Evolutionary conservation across 805 yeast genomes (phyloP).

Genomic region (Nakazawaea ishiwadae): DNA sequence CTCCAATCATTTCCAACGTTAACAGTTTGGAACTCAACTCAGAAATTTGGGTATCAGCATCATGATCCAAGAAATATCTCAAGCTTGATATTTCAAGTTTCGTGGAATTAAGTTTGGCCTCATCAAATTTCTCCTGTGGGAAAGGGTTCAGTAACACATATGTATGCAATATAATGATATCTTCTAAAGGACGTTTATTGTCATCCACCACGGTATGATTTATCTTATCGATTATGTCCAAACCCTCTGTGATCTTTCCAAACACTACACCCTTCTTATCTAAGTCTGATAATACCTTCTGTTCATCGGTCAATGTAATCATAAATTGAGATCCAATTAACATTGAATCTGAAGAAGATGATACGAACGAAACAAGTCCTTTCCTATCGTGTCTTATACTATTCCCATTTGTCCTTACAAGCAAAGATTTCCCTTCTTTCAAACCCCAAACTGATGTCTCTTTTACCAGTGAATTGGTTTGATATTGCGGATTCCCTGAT

Average conservation of each 20-base stretch:
- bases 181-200: constrained; percentile 36
- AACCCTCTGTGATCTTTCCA: constrained; percentile 50
- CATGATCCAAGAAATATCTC: constrained; percentile 23
- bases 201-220: constrained; percentile 36
- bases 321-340: constrained; percentile 31
- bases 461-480: constrained; percentile 21
- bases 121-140: constrained; percentile 23
- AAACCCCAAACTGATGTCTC: constrained; percentile 30
- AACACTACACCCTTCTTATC: constrained; percentile 28
- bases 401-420: constrained; percentile 18
- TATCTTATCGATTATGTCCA: constrained; percentile 37
- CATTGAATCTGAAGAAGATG: constrained; percentile 11
- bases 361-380: constrained; percentile 32
- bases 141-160: constrained; percentile 53
- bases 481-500: constrained; percentile 46
- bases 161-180: constrained; percentile 47
- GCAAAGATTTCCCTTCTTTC: constrained; percentile 2
- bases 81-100: constrained; percentile 24
- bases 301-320: constrained; percentile 30
- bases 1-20: constrained; percentile 61
- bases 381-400: constrained; percentile 20
- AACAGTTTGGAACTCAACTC: constrained; percentile 50
- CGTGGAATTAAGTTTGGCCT: constrained; percentile 18
- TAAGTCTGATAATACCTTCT: constrained; percentile 20
- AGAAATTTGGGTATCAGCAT: constrained; percentile 19